A percentile compares a stretch with the other conserved stretches of the same genome.
Evolutionary conservation across 2,329 filamentous ascomycete species (phyloP).

Genomic region (Talaromyces piceae): DNA sequence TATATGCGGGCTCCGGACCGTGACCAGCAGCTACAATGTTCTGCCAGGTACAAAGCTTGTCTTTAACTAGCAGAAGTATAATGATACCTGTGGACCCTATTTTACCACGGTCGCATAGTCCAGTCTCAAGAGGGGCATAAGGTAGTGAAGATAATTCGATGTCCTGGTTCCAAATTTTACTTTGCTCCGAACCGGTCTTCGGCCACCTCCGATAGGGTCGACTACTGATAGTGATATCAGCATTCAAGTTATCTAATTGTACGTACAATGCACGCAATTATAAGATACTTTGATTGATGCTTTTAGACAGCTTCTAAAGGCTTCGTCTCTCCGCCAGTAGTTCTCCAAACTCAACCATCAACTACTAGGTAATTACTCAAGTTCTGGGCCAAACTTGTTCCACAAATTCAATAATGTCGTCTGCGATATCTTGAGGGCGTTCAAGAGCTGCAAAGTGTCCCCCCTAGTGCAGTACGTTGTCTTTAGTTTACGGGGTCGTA

Average conservation of each 20-base stretch:
- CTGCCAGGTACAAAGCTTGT: neutral
- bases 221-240: neutral
- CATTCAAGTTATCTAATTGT: neutral
- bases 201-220: slow-evolving; percentile 8
- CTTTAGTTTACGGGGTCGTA: neutral
- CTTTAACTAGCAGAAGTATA: neutral
- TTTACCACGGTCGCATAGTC: neutral
- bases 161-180: neutral
- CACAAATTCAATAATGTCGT: slow-evolving; percentile 34
- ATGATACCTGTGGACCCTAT: neutral
- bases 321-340: too few species aligned
- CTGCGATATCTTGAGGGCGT: slow-evolving; percentile 36
- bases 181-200: slow-evolving; percentile 1
- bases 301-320: too few species aligned
- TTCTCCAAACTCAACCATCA: too few species aligned
- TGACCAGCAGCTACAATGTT: neutral
- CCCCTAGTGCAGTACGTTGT: slow-evolving; percentile 25
- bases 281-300: neutral
- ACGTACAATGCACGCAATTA: too few species aligned
- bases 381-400: slow-evolving; percentile 20
- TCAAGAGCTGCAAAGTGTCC: slow-evolving; percentile 49
- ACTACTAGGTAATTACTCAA: neutral
- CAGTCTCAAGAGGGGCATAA: neutral
- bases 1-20: neutral
- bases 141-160: neutral